These are phyloP conservation scores for Bretziella fagacearum DNA, from an alignment of 2,329 filamentous ascomycete genomes.

Conservation along the genomic window DNA sequence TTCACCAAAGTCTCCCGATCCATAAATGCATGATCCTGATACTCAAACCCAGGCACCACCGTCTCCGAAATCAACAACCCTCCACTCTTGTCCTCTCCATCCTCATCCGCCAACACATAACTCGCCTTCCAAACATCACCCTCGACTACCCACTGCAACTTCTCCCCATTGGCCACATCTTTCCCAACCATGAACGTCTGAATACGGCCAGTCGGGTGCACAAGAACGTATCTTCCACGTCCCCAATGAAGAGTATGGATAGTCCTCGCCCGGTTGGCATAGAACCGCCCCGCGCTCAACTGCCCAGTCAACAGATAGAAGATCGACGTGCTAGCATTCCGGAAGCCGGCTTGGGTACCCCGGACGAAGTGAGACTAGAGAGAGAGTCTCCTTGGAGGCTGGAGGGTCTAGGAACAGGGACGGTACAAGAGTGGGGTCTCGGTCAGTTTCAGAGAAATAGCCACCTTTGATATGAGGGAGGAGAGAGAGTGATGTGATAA, in stretches of 20 bases:
- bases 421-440: constrained; percentile 32
- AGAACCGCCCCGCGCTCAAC: constrained; percentile 41
- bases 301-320: constrained; percentile 45
- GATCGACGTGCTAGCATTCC: constrained; percentile 43
- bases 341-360: constrained; percentile 26
- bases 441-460: constrained; percentile 47
- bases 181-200: constrained; percentile 46
- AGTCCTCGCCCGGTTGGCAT: constrained; percentile 43
- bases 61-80: constrained; percentile 51
- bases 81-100: constrained; percentile 24
- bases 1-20: constrained; percentile 30
- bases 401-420: constrained; percentile 32
- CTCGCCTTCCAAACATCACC: constrained; percentile 51
- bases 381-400: constrained; percentile 23
- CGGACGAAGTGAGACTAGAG: constrained; percentile 21
- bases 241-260: constrained; percentile 50
- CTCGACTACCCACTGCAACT: constrained; percentile 50
- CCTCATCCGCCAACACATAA: constrained; percentile 33
- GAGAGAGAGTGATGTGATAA: constrained; percentile 29
- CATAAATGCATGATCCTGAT: constrained; percentile 50
- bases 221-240: constrained; percentile 44
- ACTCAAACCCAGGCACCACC: constrained; percentile 52
- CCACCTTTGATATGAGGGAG: constrained; percentile 45
- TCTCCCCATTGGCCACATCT: constrained; percentile 40
- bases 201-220: constrained; percentile 38